A percentile compares a stretch with the other conserved stretches of the same genome.
phyloP scores from a whole-genome alignment of 2,329 filamentous ascomycete species.

The Aspergillus persii region DNA sequence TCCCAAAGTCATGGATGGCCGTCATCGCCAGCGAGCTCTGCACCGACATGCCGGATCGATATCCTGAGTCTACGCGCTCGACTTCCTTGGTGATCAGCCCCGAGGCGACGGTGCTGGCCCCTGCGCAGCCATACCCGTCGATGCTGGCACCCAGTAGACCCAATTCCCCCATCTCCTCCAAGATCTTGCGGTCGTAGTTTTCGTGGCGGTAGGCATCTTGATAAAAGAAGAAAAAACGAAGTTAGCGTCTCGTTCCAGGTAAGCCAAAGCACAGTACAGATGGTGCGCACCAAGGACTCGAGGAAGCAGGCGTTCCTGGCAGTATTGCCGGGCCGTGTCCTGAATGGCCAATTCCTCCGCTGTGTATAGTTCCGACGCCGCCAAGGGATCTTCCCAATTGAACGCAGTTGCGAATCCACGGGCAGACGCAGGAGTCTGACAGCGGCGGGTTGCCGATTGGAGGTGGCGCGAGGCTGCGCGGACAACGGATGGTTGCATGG shows the following conservation, averaged over 20 bases:
- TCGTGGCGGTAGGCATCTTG: constrained; percentile 83
- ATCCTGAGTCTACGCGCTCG: constrained; percentile 86
- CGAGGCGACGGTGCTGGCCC: constrained; percentile 82
- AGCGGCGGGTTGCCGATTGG: constrained; percentile 20
- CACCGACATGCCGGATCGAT: constrained; percentile 89
- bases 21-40: constrained; percentile 94
- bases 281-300: constrained; percentile 71
- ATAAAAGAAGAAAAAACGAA: neutral
- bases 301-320: constrained; percentile 83
- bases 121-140: constrained; percentile 83
- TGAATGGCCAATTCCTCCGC: constrained; percentile 88
- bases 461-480: constrained; percentile 31
- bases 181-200: constrained; percentile 78
- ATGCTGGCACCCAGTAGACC: constrained; percentile 86
- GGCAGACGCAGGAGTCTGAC: constrained; percentile 6
- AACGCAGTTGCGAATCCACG: constrained; percentile 53
- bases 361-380: constrained; percentile 70
- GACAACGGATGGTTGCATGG: constrained; percentile 34
- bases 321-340: constrained; percentile 90
- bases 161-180: constrained; percentile 88
- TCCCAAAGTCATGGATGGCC: constrained; percentile 82
- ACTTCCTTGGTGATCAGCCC: constrained; percentile 87
- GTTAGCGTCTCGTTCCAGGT: neutral
- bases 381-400: constrained; percentile 89
- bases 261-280: constrained; percentile 2